Percentiles rank a stretch among this genome's conserved stretches.
Conservation (phyloP, 371 early-diverging fungal genomes). For the Gilbertella persicaria region DNA sequence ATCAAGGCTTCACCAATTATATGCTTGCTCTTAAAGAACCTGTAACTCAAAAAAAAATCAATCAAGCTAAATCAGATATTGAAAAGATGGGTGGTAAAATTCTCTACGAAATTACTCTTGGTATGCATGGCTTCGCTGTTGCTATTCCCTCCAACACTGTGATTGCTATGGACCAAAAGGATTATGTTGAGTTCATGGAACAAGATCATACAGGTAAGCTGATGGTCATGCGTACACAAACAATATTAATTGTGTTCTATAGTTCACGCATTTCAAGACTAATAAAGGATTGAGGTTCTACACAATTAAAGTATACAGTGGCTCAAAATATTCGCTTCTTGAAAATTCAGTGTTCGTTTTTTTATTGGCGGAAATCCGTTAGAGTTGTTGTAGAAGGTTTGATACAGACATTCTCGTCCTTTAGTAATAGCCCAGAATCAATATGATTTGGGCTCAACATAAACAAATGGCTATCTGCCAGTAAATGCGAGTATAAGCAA, state of each 20-base stretch:
- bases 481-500: too few relatives aligned
- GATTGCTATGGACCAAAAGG: constrained; percentile 17
- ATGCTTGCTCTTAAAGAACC: constrained; percentile 10
- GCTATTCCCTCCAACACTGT: constrained; percentile 20
- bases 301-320: too few relatives aligned
- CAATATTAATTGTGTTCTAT: not conserved
- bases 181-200: constrained; percentile 27
- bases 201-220: constrained; percentile 17
- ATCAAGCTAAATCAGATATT: constrained; percentile 23
- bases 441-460: too few relatives aligned
- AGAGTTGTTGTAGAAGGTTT: too few relatives aligned
- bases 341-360: too few relatives aligned
- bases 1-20: constrained; percentile 19
- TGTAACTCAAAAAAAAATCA: constrained; percentile 9
- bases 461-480: too few relatives aligned
- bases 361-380: too few relatives aligned
- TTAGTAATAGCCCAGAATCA: too few relatives aligned
- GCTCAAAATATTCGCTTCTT: too few relatives aligned
- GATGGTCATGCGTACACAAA: not conserved
- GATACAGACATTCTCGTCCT: too few relatives aligned
- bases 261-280: constrained; percentile 13
- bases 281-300: not conserved
- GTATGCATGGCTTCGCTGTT: constrained; percentile 18
- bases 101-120: constrained; percentile 12
- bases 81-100: constrained; percentile 21